Evolutionary conservation across 306 rosid species (phyloP), one percentile per base, ranked within the genome.

Genomic region (Mimosa pudica): DNA sequence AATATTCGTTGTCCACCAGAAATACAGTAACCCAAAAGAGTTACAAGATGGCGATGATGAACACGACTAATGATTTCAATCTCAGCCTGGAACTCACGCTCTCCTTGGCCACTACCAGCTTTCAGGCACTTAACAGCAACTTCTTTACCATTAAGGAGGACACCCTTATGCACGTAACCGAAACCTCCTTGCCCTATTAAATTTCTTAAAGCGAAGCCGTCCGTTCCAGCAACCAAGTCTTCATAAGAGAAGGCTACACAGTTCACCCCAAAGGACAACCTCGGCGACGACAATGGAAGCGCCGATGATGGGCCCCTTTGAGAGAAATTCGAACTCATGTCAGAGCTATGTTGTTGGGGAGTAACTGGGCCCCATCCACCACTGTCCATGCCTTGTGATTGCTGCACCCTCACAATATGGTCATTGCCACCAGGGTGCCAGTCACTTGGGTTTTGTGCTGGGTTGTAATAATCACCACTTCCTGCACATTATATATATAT

Each of bases 181-280:
- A 94, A 94, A 49, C 98, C 98, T 1, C 98, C 98, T 20, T 94
- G 98, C 20, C 98, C 98, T 49, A 94, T 63, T 83, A 94, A 24
- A 48, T 92, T 89, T 10, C 58, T 73, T 12, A 88, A 85, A 0
- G 77, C 44, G 17, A 94, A 94, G 46, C 90, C 89, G 0, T 71
- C 38, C 0, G 98, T 94, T 16, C 97, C 98, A 0, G 89, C 74
- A 0, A 93, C 95, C 2, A 94, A 81, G 84, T 94, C 98, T 36
- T 94, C 98, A n/a, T 84, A 92, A 0, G 81, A 76, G 86, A 94
- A 92, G 47, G 97, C 92, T 33, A 92, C 91, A 46, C 74, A 49
- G 1, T 88, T 92, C 84, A 94, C 90, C 49, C 90, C 92, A 1
- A 92, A 76, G 8, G 93, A 76, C 17, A 90, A 79, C 67, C 10